Percentiles rank a stretch among this genome's conserved stretches.
Evolutionary conservation across 2,329 filamentous ascomycete species (phyloP).

Genomic region (Ploettnerulaceae sp.): DNA sequence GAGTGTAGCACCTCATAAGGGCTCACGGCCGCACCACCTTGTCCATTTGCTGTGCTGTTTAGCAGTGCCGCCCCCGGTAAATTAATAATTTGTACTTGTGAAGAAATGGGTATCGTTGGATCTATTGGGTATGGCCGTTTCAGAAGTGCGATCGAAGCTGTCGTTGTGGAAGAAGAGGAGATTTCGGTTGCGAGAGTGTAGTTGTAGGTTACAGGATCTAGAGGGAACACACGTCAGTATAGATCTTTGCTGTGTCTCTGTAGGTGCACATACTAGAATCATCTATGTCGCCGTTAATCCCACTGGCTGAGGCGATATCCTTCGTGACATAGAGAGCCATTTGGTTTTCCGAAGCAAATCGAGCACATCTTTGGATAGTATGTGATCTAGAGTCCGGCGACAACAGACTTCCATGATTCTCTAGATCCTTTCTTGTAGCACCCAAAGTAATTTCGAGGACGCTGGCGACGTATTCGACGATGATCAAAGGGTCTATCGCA

Average conservation of each 20-base stretch:
- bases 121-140: constrained; percentile 89
- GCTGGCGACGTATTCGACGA: constrained; percentile 67
- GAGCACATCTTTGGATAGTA: constrained; percentile 79
- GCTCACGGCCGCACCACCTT: constrained; percentile 69
- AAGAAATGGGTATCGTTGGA: constrained; percentile 71
- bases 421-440: constrained; percentile 71
- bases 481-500: constrained; percentile 60
- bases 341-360: constrained; percentile 86
- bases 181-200: constrained; percentile 83
- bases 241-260: constrained; percentile 20
- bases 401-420: constrained; percentile 76
- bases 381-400: constrained; percentile 57
- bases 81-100: constrained; percentile 90
- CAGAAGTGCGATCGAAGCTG: constrained; percentile 80
- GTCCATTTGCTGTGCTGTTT: constrained; percentile 59
- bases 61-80: constrained; percentile 71
- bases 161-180: constrained; percentile 71
- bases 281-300: constrained; percentile 28
- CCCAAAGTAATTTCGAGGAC: constrained; percentile 71
- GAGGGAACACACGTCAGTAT: constrained; percentile 26
- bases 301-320: constrained; percentile 50
- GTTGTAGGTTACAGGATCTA: constrained; percentile 53
- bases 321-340: constrained; percentile 89
- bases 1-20: constrained; percentile 92
- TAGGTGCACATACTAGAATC: constrained; percentile 36